phyloP scores from a whole-genome alignment of 139 green algal genomes.

The Auxenochlorella pyrenoidosa region DNA sequence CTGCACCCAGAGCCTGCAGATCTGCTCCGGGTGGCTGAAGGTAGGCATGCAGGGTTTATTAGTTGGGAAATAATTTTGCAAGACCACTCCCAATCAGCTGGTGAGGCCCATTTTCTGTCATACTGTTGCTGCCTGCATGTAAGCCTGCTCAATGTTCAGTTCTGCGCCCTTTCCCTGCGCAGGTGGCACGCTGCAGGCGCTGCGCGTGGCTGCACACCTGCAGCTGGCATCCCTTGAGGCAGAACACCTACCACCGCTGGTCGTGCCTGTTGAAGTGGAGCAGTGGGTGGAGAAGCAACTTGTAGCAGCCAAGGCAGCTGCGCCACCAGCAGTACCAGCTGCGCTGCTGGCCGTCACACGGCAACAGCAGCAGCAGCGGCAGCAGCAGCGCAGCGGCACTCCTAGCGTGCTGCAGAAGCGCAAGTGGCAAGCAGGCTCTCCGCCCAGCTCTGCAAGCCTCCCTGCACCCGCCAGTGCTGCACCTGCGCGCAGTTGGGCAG shows the following conservation, averaged over 20 bases:
- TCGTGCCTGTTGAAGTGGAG: slow-evolving; percentile 3
- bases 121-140: neutral
- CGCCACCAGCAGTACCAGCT: neutral
- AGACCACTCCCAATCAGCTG: too few relatives aligned
- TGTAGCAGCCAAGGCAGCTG: neutral
- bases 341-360: neutral
- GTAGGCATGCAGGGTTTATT: neutral
- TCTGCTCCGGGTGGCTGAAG: neutral
- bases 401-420: slow-evolving; percentile 13
- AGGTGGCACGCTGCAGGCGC: neutral
- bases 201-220: slow-evolving; percentile 7
- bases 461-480: neutral
- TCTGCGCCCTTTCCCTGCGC: neutral
- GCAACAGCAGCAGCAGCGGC: slow-evolving; percentile 15
- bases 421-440: slow-evolving; percentile 13
- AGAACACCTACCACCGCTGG: neutral
- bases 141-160: neutral
- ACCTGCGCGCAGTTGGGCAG: neutral
- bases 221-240: neutral
- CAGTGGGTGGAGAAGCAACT: neutral
- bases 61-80: too few relatives aligned
- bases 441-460: neutral
- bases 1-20: neutral
- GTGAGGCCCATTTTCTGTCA: too few relatives aligned
- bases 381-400: neutral